Conservation (phyloP, 176 grass and related monocot genomes). For the bread wheat (Triticum aestivum) region DNA sequence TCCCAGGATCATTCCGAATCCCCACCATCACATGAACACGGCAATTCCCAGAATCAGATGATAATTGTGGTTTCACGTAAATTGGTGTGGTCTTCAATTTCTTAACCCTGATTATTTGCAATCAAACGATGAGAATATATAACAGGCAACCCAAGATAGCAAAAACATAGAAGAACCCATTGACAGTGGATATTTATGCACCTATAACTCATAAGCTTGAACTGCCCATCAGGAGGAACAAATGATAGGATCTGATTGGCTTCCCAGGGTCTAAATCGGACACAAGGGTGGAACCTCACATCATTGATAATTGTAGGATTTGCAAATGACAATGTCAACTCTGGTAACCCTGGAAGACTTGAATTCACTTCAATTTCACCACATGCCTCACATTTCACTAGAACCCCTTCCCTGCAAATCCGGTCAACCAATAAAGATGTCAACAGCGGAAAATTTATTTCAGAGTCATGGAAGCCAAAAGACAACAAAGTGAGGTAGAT, state of each 20-base stretch:
- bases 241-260: conserved; percentile 75
- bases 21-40: conserved; percentile 82
- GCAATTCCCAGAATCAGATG: conserved; percentile 83
- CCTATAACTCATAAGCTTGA: conserved; percentile 97
- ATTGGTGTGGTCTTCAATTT: conserved; percentile 81
- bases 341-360: conserved; percentile 81
- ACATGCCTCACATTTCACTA: conserved; percentile 82
- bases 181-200: conserved; percentile 9
- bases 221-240: conserved; percentile 84
- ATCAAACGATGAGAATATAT: conserved; percentile 17
- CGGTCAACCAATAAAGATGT: conserved; percentile 7
- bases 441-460: neutral
- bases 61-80: conserved; percentile 91
- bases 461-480: neutral
- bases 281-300: conserved; percentile 85
- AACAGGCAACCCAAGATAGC: neutral
- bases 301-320: conserved; percentile 79
- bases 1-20: conserved; percentile 87
- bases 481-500: neutral
- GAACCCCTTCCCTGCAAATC: conserved; percentile 54
- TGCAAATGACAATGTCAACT: conserved; percentile 84
- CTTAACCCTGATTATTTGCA: conserved; percentile 56
- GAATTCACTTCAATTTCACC: conserved; percentile 92
- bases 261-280: conserved; percentile 87
- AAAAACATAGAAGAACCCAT: neutral